phyloP scores from a whole-genome alignment of 1,284 basidiomycete genomes.

The Moesziomyces parantarcticus region DNA sequence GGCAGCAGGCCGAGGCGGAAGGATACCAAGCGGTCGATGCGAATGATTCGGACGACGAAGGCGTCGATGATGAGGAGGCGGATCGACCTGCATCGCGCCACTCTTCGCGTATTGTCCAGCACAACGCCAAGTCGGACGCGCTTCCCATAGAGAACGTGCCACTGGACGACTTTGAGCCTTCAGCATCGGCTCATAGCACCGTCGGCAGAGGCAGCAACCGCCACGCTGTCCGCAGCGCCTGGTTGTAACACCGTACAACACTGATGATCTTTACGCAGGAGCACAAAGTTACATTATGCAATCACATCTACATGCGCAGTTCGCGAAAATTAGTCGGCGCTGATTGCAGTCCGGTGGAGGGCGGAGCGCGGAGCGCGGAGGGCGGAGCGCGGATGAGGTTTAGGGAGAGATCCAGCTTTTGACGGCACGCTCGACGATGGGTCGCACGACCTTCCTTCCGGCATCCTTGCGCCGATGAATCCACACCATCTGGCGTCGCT shows the following conservation, averaged over 20 bases:
- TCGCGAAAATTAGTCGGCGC: not conserved
- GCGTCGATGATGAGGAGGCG: conserved; percentile 34
- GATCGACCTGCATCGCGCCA: conserved; percentile 25
- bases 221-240: not conserved
- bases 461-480: conserved; percentile 32
- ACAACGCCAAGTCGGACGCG: conserved; percentile 7
- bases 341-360: too few species aligned
- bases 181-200: not conserved
- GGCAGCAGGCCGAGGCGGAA: conserved; percentile 17
- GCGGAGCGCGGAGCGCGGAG: too few species aligned
- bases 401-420: conserved; percentile 38
- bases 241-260: not conserved
- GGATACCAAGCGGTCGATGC: conserved; percentile 22
- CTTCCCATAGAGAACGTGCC: conserved; percentile 18
- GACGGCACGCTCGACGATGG: conserved; percentile 59
- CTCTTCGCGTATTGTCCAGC: conserved; percentile 6
- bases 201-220: not conserved
- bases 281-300: not conserved
- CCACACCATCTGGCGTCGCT: conserved; percentile 50
- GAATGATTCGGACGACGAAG: conserved; percentile 3
- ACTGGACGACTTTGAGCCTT: not conserved
- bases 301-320: not conserved
- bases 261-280: not conserved
- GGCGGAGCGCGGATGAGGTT: too few species aligned
- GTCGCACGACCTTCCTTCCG: conserved; percentile 56